Percentiles rank a stretch among this genome's conserved stretches.
These are phyloP conservation scores for Entomophthora muscae DNA, from an alignment of 371 early-diverging fungal species.

Conservation along the genomic window DNA sequence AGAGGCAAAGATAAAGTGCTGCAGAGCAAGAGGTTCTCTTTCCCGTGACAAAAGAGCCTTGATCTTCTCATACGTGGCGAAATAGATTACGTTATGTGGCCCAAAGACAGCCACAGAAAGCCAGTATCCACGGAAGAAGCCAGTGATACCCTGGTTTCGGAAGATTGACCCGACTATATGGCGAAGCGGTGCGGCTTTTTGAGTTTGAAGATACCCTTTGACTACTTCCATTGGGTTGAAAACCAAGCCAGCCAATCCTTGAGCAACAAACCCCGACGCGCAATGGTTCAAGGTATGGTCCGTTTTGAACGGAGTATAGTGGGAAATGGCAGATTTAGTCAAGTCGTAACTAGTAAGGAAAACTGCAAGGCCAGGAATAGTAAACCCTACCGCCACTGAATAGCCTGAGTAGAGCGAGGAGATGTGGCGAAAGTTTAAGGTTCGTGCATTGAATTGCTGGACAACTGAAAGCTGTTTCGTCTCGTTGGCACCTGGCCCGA, in stretches of 20 bases:
- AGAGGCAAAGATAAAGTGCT: conserved; percentile 3
- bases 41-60: conserved; percentile 18
- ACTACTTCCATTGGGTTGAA: conserved; percentile 9
- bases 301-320: background rate
- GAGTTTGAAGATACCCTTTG: background rate
- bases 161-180: conserved; percentile 19
- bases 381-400: conserved; percentile 7
- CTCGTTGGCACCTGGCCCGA: background rate
- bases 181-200: background rate
- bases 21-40: background rate
- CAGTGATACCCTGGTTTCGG: conserved; percentile 32
- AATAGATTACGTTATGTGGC: conserved; percentile 47
- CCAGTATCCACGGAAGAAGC: conserved; percentile 57
- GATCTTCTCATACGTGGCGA: conserved; percentile 55
- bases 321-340: background rate
- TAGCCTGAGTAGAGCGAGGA: conserved; percentile 3
- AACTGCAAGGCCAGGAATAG: conserved; percentile 2
- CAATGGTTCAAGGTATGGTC: background rate
- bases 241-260: conserved; percentile 5
- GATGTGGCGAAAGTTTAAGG: background rate
- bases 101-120: conserved; percentile 44
- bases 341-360: conserved; percentile 5
- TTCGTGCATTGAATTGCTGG: background rate
- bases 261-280: conserved; percentile 3
- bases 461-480: background rate